Evolutionary conservation across 441 rosid species (phyloP), one percentile per base, ranked within the genome.

Genomic region (Adansonia rubrostipa): DNA sequence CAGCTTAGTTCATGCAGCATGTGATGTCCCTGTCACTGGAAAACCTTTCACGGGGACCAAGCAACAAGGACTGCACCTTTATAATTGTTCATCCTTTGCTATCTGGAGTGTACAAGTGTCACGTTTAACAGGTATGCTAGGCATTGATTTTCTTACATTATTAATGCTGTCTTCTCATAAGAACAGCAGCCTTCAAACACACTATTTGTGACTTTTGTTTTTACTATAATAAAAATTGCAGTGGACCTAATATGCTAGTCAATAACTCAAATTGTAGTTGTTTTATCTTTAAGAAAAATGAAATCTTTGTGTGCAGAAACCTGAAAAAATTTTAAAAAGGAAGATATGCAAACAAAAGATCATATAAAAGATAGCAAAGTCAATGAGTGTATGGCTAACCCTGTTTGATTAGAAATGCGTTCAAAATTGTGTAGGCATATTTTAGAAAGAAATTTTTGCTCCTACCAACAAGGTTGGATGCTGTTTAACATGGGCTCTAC

Each of bases 71-170:
- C 61, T 94, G 77, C 94, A 93, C 74, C 68, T 81, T 73, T 78
- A 84, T 79, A 83, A 89, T 75, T 86, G 88, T 87, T 89, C 95
- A 71, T 86, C 98, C 67, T 94, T 84, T 80, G 90, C 96, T 71
- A 86, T 92, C 64, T 93, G 98, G 98, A 87, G 91, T 68, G 86
- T 94, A 81, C 98, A 92, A 64, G 97, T 89, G 79, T 96, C 99
- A 71, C 85, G 89, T 82, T 66, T 85, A 74, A 94, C 97, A 50
- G 98, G 98, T 92, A 77, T 63, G 50, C 36, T 14, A 58, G 53
- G 66, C n/a, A 48, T 50, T 51, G 71, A 9, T 64, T 50, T 72
- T 72, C 28, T 36, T 33, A 9, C 50, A 36, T 56, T 33, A 50
- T 20, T 15, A 76, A 20, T 61, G 20, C 44, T 24, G 69, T 47